phyloP scores from a whole-genome alignment of 345 rosid genomes.

The Citrus sinensis region DNA sequence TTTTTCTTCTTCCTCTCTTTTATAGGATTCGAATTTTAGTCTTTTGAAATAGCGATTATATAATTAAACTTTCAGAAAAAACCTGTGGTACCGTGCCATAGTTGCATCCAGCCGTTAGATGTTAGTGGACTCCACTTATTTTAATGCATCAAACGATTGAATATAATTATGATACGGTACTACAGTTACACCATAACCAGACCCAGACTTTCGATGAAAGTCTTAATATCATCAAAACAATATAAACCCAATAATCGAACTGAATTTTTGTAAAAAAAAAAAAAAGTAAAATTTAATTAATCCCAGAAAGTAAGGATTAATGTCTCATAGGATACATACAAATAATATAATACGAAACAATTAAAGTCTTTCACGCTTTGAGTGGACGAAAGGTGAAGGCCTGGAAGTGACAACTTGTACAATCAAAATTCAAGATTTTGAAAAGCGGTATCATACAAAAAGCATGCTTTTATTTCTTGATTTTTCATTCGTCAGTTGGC shows the following conservation, averaged over 20 bases:
- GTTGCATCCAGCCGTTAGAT: accelerated
- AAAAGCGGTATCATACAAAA: neutral
- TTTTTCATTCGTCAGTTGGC: neutral
- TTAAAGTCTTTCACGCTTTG: neutral
- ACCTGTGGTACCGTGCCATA: accelerated
- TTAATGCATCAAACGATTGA: accelerated
- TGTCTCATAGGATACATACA: neutral
- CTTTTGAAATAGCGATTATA: too few species aligned
- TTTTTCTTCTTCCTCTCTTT: too few species aligned
- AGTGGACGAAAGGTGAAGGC: neutral
- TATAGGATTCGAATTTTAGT: too few species aligned
- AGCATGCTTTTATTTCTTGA: neutral
- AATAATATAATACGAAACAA: neutral
- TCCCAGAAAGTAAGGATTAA: neutral
- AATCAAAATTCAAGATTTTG: neutral
- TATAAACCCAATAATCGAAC: too few species aligned
- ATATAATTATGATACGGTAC: accelerated
- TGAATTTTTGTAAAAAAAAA: too few species aligned
- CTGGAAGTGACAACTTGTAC: neutral
- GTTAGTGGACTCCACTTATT: accelerated
- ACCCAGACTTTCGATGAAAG: too few species aligned
- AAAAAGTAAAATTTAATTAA: neutral
- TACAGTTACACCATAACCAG: accelerated
- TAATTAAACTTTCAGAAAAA: too few species aligned
- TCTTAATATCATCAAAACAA: too few species aligned